Percentiles rank a stretch among this genome's conserved stretches.
Evolutionary conservation across 345 rosid species (phyloP).

Genomic region (Eucalyptus victrix): DNA sequence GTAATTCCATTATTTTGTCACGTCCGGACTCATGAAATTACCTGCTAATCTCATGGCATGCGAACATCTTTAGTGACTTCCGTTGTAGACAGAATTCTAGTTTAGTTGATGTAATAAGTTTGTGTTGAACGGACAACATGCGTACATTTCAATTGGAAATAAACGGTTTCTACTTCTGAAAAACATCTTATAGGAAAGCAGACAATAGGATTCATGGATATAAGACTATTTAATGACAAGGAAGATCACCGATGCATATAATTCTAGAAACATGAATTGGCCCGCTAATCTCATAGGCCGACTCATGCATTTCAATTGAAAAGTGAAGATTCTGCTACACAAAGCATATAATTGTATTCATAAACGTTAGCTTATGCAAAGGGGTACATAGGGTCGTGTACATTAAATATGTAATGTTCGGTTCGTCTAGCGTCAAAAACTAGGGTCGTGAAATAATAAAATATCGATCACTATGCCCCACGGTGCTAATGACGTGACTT

Average conservation of each 20-base stretch:
- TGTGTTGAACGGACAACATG: neutral
- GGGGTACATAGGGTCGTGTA: neutral
- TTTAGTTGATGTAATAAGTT: neutral
- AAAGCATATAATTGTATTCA: neutral
- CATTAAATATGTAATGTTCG: neutral
- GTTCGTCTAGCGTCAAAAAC: neutral
- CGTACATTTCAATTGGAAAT: neutral
- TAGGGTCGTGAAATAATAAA: neutral
- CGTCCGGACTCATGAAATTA: neutral
- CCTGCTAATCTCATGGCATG: neutral
- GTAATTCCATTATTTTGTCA: neutral
- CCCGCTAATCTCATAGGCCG: neutral
- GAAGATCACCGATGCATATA: neutral
- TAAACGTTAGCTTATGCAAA: neutral
- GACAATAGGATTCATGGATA: neutral
- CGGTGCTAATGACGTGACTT: neutral
- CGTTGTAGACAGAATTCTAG: neutral
- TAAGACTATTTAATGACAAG: neutral
- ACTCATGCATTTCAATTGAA: neutral
- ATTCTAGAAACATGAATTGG: neutral
- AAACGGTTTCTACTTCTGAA: neutral
- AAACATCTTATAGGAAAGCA: neutral
- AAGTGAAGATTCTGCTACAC: neutral
- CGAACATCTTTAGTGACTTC: neutral
- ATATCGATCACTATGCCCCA: neutral